Evolutionary conservation across 1,284 basidiomycete genomes (phyloP), one percentile per base, ranked within the genome.

Genomic region (Microbotryum lychnidis-dioicae): DNA sequence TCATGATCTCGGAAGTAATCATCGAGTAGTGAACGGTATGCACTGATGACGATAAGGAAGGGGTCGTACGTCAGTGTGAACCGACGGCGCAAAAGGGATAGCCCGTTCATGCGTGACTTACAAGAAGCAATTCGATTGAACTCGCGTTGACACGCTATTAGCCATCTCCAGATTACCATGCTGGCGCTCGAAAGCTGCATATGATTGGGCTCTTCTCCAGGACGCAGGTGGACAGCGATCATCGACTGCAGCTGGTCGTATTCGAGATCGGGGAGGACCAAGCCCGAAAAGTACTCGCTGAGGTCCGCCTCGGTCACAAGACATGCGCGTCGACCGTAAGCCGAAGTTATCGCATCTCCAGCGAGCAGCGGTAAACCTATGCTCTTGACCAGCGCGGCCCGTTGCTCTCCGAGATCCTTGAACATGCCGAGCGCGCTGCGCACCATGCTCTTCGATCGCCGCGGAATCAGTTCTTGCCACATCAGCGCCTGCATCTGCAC

Each of bases 401-500:
- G 23, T 47, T 58, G 10, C 21, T 47, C 21, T 5, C 51, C 25
- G 6, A 66, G 27, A 33, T 64, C 65, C 45, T 61, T 61, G 54
- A 50, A 57, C 12, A 58, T 56, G 1, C 62, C 62, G 25, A 64
- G 25, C 0, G 62, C 62, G 9, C 47, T 7, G 2, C 58, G 52
- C 14, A 64, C 37, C n/a, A 61, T 27, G 1, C 44, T 23, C 7
- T 62, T 18, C 2, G 62, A 60, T 2, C 54, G 45, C 6, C 62
- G 46, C 20, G 64, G 64, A 9, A 61, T 47, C 20, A 61, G 53
- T 21, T 66, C 64, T 57, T 63, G 59, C 57, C 57, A 65, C 18
- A 62, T 52, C 29, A 58, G 50, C 48, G 57, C 42, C 48, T 65
- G 63, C 6, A 44, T 9, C 21, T 57, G 20, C 18, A 60, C 60